Conservation (phyloP, 2,329 filamentous ascomycete species). For the Curvularia eragrostidis region DNA sequence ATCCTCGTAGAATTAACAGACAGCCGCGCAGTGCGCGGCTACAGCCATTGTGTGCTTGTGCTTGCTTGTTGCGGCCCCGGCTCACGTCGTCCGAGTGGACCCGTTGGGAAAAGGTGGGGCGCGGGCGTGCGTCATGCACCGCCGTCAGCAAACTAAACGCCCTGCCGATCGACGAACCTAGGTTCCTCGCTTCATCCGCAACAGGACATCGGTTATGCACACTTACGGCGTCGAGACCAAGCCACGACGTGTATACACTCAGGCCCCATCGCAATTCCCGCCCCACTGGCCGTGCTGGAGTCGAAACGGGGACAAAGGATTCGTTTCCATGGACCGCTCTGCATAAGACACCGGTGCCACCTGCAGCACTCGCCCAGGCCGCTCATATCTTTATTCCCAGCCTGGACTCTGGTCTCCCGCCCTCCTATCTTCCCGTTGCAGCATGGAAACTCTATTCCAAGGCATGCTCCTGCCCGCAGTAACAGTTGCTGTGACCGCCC, state of each 20-base stretch:
- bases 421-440: conserved; percentile 1
- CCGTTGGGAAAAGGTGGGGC: conserved; percentile 34
- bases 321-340: conserved; percentile 5
- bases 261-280: not conserved
- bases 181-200: conserved; percentile 25
- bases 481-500: not conserved
- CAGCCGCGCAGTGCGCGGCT: conserved; percentile 46
- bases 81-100: conserved; percentile 22
- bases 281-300: conserved; percentile 9
- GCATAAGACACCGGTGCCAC: conserved; percentile 9
- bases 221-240: conserved; percentile 5
- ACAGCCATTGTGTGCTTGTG: conserved; percentile 15
- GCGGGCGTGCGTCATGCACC: conserved; percentile 24
- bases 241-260: conserved; percentile 2
- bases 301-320: conserved; percentile 2
- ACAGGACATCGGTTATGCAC: conserved; percentile 7
- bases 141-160: conserved; percentile 15
- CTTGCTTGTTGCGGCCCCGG: conserved; percentile 11
- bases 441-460: not conserved
- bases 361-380: conserved; percentile 10
- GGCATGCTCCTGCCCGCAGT: not conserved
- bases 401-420: not conserved
- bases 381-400: not conserved
- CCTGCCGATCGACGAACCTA: conserved; percentile 38
- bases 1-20: conserved; percentile 7